These are phyloP conservation scores for Cytospora leucostoma DNA, from an alignment of 2,329 filamentous ascomycete species.

Conservation along the genomic window DNA sequence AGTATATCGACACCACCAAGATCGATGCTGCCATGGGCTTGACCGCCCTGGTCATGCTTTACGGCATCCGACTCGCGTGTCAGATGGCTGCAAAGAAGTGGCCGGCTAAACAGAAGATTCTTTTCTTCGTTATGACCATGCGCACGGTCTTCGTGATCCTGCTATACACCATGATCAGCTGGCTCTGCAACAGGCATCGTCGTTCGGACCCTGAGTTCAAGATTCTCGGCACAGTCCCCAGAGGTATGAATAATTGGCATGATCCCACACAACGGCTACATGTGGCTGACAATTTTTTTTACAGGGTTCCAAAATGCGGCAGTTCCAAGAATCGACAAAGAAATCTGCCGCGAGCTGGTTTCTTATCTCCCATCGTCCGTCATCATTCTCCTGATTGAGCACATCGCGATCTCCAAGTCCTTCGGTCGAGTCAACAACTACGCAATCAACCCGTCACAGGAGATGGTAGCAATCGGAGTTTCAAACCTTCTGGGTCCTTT, in stretches of 20 bases:
- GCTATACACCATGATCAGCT: constrained; percentile 89
- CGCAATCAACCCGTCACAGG: constrained; percentile 90
- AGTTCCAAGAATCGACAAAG: constrained; percentile 66
- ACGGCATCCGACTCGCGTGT: constrained; percentile 69
- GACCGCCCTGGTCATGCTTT: constrained; percentile 77
- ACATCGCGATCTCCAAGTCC: constrained; percentile 95
- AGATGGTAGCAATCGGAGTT: constrained; percentile 91
- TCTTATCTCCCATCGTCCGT: constrained; percentile 79
- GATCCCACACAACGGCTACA: not conserved
- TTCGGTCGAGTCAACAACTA: constrained; percentile 97
- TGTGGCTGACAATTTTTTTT: constrained; percentile 20
- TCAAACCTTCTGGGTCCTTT: constrained; percentile 90
- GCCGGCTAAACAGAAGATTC: constrained; percentile 69
- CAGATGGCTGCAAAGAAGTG: constrained; percentile 67
- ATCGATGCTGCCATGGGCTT: constrained; percentile 88
- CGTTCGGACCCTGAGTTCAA: constrained; percentile 66
- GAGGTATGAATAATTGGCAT: constrained; percentile 52
- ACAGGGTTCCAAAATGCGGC: constrained; percentile 77
- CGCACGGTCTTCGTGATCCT: constrained; percentile 90
- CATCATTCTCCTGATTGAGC: constrained; percentile 94
- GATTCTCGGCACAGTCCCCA: constrained; percentile 75
- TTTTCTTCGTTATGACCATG: constrained; percentile 90
- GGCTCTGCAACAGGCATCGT: constrained; percentile 73
- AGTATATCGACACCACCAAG: constrained; percentile 64
- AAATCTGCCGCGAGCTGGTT: constrained; percentile 69